A percentile compares a stretch with the other conserved stretches of the same genome.
Evolutionary conservation across 192 early-diverging fungal genomes (phyloP).

Genomic region (Coemansia reversa): DNA sequence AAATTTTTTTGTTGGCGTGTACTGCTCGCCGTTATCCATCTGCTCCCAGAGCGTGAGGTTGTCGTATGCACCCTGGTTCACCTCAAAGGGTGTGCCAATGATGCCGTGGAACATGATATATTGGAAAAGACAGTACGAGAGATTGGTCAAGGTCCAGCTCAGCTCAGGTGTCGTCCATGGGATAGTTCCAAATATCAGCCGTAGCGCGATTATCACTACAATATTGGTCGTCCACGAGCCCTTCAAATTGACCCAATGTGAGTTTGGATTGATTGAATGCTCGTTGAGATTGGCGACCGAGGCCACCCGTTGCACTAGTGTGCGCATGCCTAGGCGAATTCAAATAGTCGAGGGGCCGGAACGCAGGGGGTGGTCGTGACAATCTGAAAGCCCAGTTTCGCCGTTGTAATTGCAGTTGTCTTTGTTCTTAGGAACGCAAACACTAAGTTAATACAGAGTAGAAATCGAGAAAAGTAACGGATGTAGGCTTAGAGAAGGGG

Average conservation of each 20-base stretch:
- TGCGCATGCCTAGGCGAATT: conserved; percentile 30
- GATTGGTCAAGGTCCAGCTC: conserved; percentile 96
- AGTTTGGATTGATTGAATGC: conserved; percentile 55
- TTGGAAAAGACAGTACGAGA: conserved; percentile 87
- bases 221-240: conserved; percentile 90
- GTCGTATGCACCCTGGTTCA: conserved; percentile 91
- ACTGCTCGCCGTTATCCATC: conserved; percentile 96
- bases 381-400: background rate
- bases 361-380: background rate
- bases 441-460: background rate
- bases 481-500: background rate
- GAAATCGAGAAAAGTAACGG: background rate
- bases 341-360: background rate
- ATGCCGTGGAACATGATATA: conserved; percentile 99
- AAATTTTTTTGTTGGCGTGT: conserved; percentile 98
- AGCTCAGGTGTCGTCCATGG: conserved; percentile 89
- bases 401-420: background rate
- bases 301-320: conserved; percentile 50
- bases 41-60: conserved; percentile 98
- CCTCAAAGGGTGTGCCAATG: conserved; percentile 91
- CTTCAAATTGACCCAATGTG: conserved; percentile 59
- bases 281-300: conserved; percentile 55
- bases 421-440: background rate
- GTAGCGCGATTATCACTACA: conserved; percentile 75
- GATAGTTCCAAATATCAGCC: conserved; percentile 77